Evolutionary conservation across 108 stramenopile species (phyloP).

Genomic region (Conticribra guillardii): DNA sequence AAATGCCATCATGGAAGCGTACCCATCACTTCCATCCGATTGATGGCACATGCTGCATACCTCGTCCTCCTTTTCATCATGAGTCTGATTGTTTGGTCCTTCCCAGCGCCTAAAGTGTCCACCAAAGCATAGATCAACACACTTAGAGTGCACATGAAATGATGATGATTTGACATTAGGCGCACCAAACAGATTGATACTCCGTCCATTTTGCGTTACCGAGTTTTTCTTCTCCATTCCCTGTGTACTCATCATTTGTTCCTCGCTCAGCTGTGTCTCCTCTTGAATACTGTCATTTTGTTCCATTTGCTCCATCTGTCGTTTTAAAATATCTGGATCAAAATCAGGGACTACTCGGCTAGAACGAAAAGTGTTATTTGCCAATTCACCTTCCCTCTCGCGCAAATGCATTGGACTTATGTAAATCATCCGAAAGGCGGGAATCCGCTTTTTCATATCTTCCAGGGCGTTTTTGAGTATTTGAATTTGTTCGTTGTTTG

Average conservation of each 20-base stretch:
- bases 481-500: not conserved
- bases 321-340: no score
- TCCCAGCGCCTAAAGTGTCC: conserved; percentile 19
- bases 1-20: conserved; percentile 51
- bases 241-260: no score
- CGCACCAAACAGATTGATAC: conserved; percentile 39
- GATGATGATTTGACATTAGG: conserved; percentile 18
- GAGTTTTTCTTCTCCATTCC: conserved; percentile 7
- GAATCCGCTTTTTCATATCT: conserved; percentile 62
- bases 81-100: not conserved
- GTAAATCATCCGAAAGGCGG: conserved; percentile 76
- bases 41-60: not conserved
- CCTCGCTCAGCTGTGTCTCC: no score
- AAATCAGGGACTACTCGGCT: no score
- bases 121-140: conserved; percentile 48
- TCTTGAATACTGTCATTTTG: no score
- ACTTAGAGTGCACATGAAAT: conserved; percentile 8
- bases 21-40: conserved; percentile 39
- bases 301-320: no score
- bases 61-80: not conserved
- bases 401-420: conserved; percentile 72
- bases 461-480: conserved; percentile 40
- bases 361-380: conserved; percentile 14
- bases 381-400: conserved; percentile 51
- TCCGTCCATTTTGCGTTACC: conserved; percentile 14